Evolutionary conservation across 2,329 filamentous ascomycete species (phyloP).

Genomic region (Stagonosporopsis chrysanthemi): DNA sequence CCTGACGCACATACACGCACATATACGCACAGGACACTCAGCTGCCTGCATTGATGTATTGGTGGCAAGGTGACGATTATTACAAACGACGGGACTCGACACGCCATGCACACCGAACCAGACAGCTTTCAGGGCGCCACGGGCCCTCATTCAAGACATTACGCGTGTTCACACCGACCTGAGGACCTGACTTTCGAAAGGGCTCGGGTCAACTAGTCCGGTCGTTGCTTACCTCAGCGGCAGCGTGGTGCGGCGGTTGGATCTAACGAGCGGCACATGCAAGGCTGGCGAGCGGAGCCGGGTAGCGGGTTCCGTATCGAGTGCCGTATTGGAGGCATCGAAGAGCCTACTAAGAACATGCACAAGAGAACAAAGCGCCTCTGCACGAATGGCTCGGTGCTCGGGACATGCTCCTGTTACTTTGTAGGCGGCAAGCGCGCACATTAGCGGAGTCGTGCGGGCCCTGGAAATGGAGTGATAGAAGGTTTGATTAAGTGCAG

Average conservation of each 20-base stretch:
- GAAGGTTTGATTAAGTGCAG: conserved; percentile 19
- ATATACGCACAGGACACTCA: conserved; percentile 16
- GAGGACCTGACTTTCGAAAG: background rate
- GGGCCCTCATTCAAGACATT: background rate
- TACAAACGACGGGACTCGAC: conserved; percentile 1
- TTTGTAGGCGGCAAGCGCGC: conserved; percentile 16
- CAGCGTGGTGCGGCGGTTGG: conserved; percentile 29
- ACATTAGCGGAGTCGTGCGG: conserved; percentile 14
- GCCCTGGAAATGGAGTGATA: conserved; percentile 21
- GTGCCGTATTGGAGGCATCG: conserved; percentile 6
- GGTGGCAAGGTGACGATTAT: conserved; percentile 7
- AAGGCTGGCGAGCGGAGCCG: conserved; percentile 20
- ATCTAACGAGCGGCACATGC: conserved; percentile 17
- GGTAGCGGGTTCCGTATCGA: conserved; percentile 3
- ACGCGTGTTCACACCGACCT: background rate
- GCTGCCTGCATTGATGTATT: conserved; percentile 20
- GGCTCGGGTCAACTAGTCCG: conserved; percentile 6
- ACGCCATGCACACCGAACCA: conserved; percentile 14
- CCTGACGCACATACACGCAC: conserved; percentile 6
- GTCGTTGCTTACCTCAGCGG: conserved; percentile 16
- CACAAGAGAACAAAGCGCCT: conserved; percentile 9
- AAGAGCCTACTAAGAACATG: conserved; percentile 15
- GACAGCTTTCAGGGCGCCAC: conserved; percentile 8
- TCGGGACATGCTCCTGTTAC: background rate
- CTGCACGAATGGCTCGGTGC: conserved; percentile 8